These are phyloP conservation scores for Alternaria gansuensis DNA, from an alignment of 2,329 filamentous ascomycete genomes.

Conservation along the genomic window DNA sequence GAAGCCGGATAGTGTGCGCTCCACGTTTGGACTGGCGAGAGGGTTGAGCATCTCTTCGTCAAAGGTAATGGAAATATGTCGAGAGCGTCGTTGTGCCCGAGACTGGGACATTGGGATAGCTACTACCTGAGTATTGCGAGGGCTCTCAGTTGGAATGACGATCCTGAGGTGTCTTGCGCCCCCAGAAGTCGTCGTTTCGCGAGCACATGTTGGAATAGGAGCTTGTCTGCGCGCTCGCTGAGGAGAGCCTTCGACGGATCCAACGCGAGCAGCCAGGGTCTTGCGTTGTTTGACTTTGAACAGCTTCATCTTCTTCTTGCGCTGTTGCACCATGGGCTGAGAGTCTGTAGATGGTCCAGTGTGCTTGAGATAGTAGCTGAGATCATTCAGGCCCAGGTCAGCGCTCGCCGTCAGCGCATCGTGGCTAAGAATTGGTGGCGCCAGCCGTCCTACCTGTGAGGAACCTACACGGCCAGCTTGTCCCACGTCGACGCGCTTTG, in stretches of 20 bases:
- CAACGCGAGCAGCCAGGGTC: constrained; percentile 34
- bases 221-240: constrained; percentile 27
- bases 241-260: constrained; percentile 34
- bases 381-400: constrained; percentile 41
- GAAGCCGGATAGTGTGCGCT: constrained; percentile 28
- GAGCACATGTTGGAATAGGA: constrained; percentile 36
- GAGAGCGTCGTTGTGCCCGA: constrained; percentile 21
- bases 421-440: constrained; percentile 47
- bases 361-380: constrained; percentile 44
- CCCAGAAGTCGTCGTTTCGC: constrained; percentile 40
- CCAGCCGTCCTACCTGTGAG: constrained; percentile 37
- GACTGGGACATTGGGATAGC: constrained; percentile 17
- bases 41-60: constrained; percentile 45
- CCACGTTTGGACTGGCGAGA: constrained; percentile 30
- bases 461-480: constrained; percentile 32
- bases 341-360: constrained; percentile 38
- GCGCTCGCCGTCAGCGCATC: constrained; percentile 42
- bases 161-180: constrained; percentile 46
- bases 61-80: constrained; percentile 32
- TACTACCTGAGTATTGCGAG: constrained; percentile 18
- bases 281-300: constrained; percentile 40
- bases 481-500: constrained; percentile 15
- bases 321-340: constrained; percentile 18
- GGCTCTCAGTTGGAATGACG: constrained; percentile 33
- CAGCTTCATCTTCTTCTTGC: constrained; percentile 34